Evolutionary conservation across 768 basidiomycete species (phyloP), one percentile per base, ranked within the genome.

Genomic region (Suillus placidus): DNA sequence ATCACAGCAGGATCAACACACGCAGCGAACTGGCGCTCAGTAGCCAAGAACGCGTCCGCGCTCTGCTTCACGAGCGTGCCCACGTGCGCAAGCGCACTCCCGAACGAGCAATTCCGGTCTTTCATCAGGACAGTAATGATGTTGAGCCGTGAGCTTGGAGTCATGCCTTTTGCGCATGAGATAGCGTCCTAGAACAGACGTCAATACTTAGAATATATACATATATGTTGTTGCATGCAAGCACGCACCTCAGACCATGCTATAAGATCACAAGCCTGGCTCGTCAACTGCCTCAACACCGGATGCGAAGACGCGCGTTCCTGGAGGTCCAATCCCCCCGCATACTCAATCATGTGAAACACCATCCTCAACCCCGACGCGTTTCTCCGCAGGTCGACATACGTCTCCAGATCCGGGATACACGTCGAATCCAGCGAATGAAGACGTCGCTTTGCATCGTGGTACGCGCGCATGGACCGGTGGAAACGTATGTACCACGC

Each of bases 321-420:
- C 0, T 82, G 78, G 1, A 84, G 58, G 26, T 67, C 64, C 34
- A 85, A 71, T n/a, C 84, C 83, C 52, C 83, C 84, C 0, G 83
- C 78, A 64, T 86, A 78, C 66, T 88, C 82, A 42, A 87, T 77
- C 66, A 90, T 75, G 66, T 82, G 81, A 57, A 89, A 78, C 9
- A 84, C 72, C 73, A 89, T 77, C 47, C 76, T 73, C 16, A 82
- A 71, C 6, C 87, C 88, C 54, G 82, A 82, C 63, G 82, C 75
- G 34, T 85, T 78, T n/a, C 84, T 79, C 52, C 84, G 75, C 18
- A 81, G 71, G 6, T 75, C 73, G n/a, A 84, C 72, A 66, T 85
- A 88, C 5, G 81, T 77, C 57, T 85, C 82, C 32, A 86, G 69
- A 51, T 81, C 74, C 6, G 83, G 83, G 23, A 78, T 67, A 57